A percentile compares a stretch with the other conserved stretches of the same genome.
phyloP scores from a whole-genome alignment of 2,329 filamentous ascomycete genomes.

The Lasiodiplodia citricola region DNA sequence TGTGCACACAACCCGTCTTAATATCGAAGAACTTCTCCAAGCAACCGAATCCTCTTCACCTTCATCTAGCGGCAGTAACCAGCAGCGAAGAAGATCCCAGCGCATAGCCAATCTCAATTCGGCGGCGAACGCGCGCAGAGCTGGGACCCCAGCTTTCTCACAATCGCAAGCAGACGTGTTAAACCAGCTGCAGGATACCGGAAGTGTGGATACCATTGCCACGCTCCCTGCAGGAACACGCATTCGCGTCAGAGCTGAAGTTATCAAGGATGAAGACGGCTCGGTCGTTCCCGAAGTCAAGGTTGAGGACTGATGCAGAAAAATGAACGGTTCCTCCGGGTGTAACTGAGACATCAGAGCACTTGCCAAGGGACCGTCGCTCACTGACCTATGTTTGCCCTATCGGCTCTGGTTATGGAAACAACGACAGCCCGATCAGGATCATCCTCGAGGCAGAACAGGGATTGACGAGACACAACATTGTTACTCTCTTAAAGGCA shows the following conservation, averaged over 20 bases:
- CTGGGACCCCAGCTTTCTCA: background rate
- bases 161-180: background rate
- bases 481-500: too few relatives aligned
- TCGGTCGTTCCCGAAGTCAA: background rate
- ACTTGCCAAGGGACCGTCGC: too few relatives aligned
- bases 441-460: too few relatives aligned
- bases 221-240: constrained; percentile 5
- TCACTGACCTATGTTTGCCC: too few relatives aligned
- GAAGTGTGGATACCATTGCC: background rate
- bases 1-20: background rate
- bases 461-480: too few relatives aligned
- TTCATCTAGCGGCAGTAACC: too few relatives aligned
- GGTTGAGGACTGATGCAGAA: background rate
- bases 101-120: constrained; percentile 7
- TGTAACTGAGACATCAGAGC: too few relatives aligned
- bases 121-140: background rate
- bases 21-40: background rate
- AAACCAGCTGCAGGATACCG: background rate
- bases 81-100: background rate
- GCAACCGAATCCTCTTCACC: background rate
- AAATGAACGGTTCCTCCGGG: background rate
- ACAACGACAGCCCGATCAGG: too few relatives aligned
- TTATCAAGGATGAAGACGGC: background rate
- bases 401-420: background rate
- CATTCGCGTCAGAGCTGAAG: background rate